Conservation (phyloP, 2,329 filamentous ascomycete genomes). For the Hysterium pulicare region DNA sequence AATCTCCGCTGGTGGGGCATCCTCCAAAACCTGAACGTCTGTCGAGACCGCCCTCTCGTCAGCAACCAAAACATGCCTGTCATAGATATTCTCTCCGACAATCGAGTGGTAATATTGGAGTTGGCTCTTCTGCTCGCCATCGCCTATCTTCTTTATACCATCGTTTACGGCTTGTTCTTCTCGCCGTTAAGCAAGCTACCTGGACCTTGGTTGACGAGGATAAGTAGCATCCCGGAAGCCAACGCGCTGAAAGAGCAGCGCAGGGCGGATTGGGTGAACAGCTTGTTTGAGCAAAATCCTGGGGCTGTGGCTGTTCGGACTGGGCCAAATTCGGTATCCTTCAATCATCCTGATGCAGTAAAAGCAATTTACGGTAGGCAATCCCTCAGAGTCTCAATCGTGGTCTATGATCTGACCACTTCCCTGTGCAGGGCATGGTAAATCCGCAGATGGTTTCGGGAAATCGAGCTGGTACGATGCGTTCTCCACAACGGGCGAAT, state of each 20-base stretch:
- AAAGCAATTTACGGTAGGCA: constrained; percentile 15
- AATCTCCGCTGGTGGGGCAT: too few species aligned
- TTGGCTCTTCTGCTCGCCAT: neutral
- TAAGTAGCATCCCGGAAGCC: constrained; percentile 10
- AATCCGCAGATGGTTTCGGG: constrained; percentile 10
- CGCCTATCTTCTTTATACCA: constrained; percentile 3
- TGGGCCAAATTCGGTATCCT: constrained; percentile 12
- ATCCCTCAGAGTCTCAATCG: neutral
- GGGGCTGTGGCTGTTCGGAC: constrained; percentile 12
- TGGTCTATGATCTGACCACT: too few species aligned
- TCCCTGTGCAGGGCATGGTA: constrained; percentile 9
- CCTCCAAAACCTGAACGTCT: too few species aligned
- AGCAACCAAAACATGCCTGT: neutral
- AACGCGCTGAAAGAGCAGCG: constrained; percentile 13
- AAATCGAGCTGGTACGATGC: constrained; percentile 16
- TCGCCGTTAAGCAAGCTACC: constrained; percentile 13
- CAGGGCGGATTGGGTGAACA: constrained; percentile 11
- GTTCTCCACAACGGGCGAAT: constrained; percentile 15
- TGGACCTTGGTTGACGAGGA: constrained; percentile 12
- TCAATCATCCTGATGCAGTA: constrained; percentile 16
- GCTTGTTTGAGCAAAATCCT: constrained; percentile 10
- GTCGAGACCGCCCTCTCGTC: too few species aligned
- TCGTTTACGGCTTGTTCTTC: constrained; percentile 12
- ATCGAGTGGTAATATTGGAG: neutral
- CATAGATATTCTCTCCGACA: neutral